Conservation (phyloP, 2,329 filamentous ascomycete genomes). For the Cladosporium sp. region DNA sequence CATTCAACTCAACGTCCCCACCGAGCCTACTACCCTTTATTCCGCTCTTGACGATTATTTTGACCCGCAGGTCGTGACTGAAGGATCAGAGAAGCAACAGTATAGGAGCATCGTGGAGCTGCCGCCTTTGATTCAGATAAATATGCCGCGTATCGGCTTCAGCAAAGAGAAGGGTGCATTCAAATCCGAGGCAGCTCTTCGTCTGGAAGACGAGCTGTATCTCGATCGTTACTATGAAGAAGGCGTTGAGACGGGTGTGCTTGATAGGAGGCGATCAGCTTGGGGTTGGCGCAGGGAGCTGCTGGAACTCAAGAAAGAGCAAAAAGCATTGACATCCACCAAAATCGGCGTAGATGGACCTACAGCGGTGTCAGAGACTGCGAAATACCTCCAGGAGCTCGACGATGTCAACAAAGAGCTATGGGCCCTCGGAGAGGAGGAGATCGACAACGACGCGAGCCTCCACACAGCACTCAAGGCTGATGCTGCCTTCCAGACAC, state of each 20-base stretch:
- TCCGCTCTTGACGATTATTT: constrained; percentile 82
- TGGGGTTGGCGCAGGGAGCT: constrained; percentile 72
- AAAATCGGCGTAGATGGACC: constrained; percentile 26
- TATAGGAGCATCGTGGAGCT: constrained; percentile 61
- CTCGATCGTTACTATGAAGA: constrained; percentile 82
- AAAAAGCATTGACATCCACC: constrained; percentile 22
- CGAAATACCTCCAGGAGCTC: constrained; percentile 42
- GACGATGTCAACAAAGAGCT: constrained; percentile 37
- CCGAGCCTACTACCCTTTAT: constrained; percentile 65
- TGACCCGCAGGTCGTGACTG: constrained; percentile 70
- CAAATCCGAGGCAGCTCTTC: constrained; percentile 74
- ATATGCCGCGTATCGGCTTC: constrained; percentile 77
- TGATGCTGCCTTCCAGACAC: constrained; percentile 41
- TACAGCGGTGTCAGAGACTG: constrained; percentile 27
- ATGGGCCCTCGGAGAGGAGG: constrained; percentile 29
- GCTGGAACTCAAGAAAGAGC: constrained; percentile 26
- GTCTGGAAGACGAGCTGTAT: constrained; percentile 76
- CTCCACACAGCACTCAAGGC: constrained; percentile 42
- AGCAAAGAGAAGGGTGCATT: constrained; percentile 57
- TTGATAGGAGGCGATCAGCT: constrained; percentile 61
- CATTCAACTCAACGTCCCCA: constrained; percentile 60
- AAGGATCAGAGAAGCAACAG: constrained; percentile 46
- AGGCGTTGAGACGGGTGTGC: constrained; percentile 51
- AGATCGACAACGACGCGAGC: constrained; percentile 39
- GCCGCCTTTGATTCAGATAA: constrained; percentile 85